Evolutionary conservation across 75 land plant species (phyloP).

Genomic region (Pseudotsuga menziesii): DNA sequence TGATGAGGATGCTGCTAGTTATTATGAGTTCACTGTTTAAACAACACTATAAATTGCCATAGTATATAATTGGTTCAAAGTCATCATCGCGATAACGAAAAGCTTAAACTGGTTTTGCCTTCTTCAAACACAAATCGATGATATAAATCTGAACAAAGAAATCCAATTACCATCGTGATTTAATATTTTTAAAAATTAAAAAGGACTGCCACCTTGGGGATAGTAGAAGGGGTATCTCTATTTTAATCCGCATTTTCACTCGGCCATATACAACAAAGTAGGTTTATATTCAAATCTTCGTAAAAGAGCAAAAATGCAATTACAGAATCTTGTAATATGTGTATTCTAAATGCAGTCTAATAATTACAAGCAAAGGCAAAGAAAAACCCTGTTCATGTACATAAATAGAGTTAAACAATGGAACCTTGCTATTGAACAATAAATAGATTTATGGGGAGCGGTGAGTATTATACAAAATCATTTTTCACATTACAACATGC

Average conservation of each 20-base stretch:
- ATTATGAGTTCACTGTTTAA: no score
- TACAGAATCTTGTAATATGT: background rate
- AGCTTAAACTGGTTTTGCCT: no score
- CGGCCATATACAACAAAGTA: background rate
- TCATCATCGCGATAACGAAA: no score
- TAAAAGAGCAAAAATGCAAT: background rate
- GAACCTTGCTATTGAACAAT: no score
- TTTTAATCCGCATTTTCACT: background rate
- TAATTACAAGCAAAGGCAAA: background rate
- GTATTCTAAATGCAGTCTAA: background rate
- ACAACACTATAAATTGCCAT: no score
- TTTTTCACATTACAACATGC: background rate
- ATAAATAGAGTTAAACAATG: no score
- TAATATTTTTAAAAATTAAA: background rate
- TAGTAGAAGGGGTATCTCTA: background rate
- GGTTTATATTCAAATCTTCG: background rate
- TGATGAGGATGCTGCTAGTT: no score
- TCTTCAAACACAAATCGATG: background rate
- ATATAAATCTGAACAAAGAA: constrained; percentile 3
- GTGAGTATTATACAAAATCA: background rate
- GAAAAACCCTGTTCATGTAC: background rate
- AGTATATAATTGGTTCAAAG: no score
- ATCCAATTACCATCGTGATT: background rate
- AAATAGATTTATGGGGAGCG: background rate
- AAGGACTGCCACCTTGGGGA: background rate